Base-by-base conservation (phyloP, 2,329 filamentous ascomycete genomes). In the Fusarium redolens region DNA sequence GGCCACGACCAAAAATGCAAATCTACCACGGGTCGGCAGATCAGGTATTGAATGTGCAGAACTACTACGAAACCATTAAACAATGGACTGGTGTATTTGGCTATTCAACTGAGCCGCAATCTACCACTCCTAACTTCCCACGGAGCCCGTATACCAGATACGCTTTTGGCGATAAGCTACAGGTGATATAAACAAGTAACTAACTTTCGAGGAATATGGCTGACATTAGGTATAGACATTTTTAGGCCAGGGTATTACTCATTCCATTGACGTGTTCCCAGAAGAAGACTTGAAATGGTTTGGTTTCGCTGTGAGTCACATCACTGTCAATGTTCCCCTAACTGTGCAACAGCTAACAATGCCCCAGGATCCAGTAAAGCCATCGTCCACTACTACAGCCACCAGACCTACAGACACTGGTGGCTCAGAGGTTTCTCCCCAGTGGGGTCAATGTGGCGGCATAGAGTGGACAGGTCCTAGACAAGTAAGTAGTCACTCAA, bases 1-100 rank as follows among this genome's bases (percentile, higher is more conserved):
- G 88, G 0, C 71, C 84, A 2, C 81, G 87, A 5, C 88, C 89
- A 0, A 85, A 83, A 64, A 88, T 91, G 85, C 87, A 90, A 78
- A 85, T 90, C 70, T 90, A 87, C 82, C 88, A 91, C 73, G 88
- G 88, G 43, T 85, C 84, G 30, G 79, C 76, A 7, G 89, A 91
- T 74, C 77, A 79, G 5, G 86, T 84, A 0, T 79, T 90, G 9
- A 81, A 82, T 28, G 85, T 85, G 2, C 83, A 85, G 70, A 90
- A 90, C 78, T 89, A 89, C 75, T 78, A 88, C 37, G 89, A 91
- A 80, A 85, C 85, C 45, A 85, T 88, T 71, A 88, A 89, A 81
- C 84, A 88, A 78, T 89, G 87, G 87, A 85, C 86, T 0, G 85
- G 84, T 13, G 85, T 89, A 2, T 84, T 87, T 61, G 85, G 85